Percentiles rank a stretch among this genome's conserved stretches.
Evolutionary conservation across 1,284 basidiomycete genomes (phyloP).

Genomic region (Inonotus hispidus): DNA sequence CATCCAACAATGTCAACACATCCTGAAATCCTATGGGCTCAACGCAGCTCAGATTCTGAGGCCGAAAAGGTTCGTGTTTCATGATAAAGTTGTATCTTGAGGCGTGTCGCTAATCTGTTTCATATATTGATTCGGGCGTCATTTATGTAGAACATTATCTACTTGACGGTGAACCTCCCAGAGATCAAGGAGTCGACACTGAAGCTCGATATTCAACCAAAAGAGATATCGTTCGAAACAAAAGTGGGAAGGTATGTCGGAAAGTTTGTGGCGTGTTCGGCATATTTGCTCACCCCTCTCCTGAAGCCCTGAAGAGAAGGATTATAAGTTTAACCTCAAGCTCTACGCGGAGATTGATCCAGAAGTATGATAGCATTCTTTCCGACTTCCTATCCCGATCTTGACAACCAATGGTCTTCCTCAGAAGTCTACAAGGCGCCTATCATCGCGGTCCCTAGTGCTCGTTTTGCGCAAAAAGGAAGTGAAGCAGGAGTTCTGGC

Average conservation of each 20-base stretch:
- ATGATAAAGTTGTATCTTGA: background rate
- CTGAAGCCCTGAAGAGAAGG: slow-evolving; percentile 38
- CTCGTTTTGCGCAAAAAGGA: slow-evolving; percentile 80
- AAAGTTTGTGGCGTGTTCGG: background rate
- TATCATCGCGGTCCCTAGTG: slow-evolving; percentile 62
- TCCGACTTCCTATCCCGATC: background rate
- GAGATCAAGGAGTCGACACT: slow-evolving; percentile 65
- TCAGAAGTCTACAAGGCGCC: slow-evolving; percentile 54
- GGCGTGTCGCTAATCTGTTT: background rate
- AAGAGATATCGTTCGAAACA: slow-evolving; percentile 65
- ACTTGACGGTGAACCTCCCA: slow-evolving; percentile 79
- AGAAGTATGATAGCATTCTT: slow-evolving; percentile 47
- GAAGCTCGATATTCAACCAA: slow-evolving; percentile 58
- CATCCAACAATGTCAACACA: slow-evolving; percentile 44
- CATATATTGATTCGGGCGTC: background rate
- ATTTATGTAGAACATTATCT: slow-evolving; percentile 69
- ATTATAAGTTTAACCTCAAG: slow-evolving; percentile 70
- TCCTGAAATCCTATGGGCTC: slow-evolving; percentile 89
- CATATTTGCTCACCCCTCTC: slow-evolving; percentile 4
- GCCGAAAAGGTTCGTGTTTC: slow-evolving; percentile 57
- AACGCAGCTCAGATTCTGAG: slow-evolving; percentile 67
- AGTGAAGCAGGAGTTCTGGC: slow-evolving; percentile 76
- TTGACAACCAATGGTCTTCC: background rate
- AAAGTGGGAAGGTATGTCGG: slow-evolving; percentile 61
- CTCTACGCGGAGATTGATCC: slow-evolving; percentile 70